phyloP scores from a whole-genome alignment of 2,329 filamentous ascomycete genomes.

The Trichoderma sp. region DNA sequence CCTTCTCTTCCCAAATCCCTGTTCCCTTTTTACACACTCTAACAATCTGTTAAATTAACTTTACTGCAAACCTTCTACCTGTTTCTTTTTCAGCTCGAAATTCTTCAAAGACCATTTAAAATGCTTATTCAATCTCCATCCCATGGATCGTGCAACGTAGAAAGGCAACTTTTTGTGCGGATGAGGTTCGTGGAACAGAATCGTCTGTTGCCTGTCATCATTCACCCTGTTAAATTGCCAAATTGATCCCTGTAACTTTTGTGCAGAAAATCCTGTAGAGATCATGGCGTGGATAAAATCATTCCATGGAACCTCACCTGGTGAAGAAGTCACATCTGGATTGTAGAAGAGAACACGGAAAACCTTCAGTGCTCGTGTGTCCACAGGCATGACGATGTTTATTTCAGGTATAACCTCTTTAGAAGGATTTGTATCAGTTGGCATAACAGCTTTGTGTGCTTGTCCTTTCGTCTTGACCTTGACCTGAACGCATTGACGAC shows the following conservation, averaged over 20 bases:
- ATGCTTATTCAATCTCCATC: slow-evolving; percentile 46
- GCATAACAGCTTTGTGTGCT: background rate
- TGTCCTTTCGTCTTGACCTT: background rate
- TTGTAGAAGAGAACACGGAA: slow-evolving; percentile 45
- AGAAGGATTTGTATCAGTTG: background rate
- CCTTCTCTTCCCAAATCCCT: background rate
- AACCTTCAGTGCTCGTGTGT: slow-evolving; percentile 35
- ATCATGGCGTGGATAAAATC: slow-evolving; percentile 55
- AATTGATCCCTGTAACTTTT: slow-evolving; percentile 60
- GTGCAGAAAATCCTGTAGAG: slow-evolving; percentile 46
- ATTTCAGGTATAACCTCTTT: background rate
- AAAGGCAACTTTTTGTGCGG: slow-evolving; percentile 52
- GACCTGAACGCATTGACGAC: background rate
- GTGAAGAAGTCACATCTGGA: slow-evolving; percentile 34
- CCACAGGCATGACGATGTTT: slow-evolving; percentile 27
- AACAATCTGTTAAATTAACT: background rate
- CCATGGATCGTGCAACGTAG: slow-evolving; percentile 44
- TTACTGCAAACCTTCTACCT: background rate
- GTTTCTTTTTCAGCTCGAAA: slow-evolving; percentile 37
- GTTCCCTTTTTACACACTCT: no score
- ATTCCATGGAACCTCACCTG: slow-evolving; percentile 51
- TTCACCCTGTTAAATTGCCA: slow-evolving; percentile 55
- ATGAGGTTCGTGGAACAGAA: slow-evolving; percentile 62
- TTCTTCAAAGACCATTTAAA: slow-evolving; percentile 51
- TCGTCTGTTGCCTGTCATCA: slow-evolving; percentile 45